Evolutionary conservation across 352 stramenopile species (phyloP).

Genomic region (Phytophthora quininea): DNA sequence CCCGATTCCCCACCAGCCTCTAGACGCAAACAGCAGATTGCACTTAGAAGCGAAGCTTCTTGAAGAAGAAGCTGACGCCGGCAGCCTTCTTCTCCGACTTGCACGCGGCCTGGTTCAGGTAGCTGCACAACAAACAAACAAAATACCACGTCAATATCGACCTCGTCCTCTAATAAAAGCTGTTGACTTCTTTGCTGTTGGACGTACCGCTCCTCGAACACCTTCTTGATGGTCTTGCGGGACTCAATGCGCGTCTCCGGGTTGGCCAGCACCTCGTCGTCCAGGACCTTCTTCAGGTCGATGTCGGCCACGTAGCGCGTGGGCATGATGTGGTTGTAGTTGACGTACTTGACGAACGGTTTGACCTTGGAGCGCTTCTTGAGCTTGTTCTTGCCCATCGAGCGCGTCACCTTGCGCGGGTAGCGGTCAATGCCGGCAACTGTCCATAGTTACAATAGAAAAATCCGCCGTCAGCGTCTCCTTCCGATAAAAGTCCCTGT

Average conservation of each 20-base stretch:
- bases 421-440: constrained; percentile 96
- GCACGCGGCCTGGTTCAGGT: constrained; percentile 94
- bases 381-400: constrained; percentile 97
- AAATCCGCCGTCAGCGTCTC: background rate
- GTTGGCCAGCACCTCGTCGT: constrained; percentile 88
- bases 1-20: constrained; percentile 50
- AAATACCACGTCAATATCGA: constrained; percentile 20
- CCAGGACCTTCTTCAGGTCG: constrained; percentile 98
- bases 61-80: constrained; percentile 99
- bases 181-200: background rate
- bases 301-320: constrained; percentile 99
- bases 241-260: constrained; percentile 89
- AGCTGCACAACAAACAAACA: constrained; percentile 36
- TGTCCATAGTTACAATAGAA: constrained; percentile 22
- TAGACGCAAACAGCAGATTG: constrained; percentile 47
- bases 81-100: constrained; percentile 99
- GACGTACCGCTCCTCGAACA: constrained; percentile 97
- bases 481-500: background rate
- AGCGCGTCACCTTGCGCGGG: constrained; percentile 97
- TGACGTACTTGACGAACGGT: constrained; percentile 99
- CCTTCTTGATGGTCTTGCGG: constrained; percentile 99
- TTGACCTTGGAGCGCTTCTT: constrained; percentile 98
- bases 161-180: background rate
- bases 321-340: constrained; percentile 99
- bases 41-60: constrained; percentile 99